Evolutionary conservation across 257 asterid genomes (phyloP).

Genomic region (Anisodus tanguticus): DNA sequence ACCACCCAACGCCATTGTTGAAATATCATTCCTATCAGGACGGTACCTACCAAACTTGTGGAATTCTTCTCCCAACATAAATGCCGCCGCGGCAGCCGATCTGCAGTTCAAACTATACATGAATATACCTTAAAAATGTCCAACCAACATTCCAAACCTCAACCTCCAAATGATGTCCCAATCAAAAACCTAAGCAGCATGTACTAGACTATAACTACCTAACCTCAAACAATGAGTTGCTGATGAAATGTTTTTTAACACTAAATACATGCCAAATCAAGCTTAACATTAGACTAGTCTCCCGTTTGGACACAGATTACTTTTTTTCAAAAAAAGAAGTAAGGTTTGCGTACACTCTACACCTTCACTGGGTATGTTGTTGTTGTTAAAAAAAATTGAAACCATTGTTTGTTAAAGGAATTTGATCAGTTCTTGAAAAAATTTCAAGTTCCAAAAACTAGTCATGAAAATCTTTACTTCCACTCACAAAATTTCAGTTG

Average conservation of each 20-base stretch:
- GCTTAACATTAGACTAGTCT: not conserved
- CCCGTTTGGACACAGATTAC: too few relatives aligned
- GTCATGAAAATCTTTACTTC: too few relatives aligned
- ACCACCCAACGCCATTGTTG: conserved; percentile 58
- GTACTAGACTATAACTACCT: not conserved
- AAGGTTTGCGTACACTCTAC: too few relatives aligned
- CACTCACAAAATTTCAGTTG: too few relatives aligned
- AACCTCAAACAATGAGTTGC: not conserved
- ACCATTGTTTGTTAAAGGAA: too few relatives aligned
- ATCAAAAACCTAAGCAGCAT: conserved; percentile 16
- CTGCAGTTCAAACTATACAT: conserved; percentile 33
- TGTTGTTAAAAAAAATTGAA: too few relatives aligned
- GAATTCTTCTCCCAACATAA: conserved; percentile 51
- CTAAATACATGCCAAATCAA: not conserved
- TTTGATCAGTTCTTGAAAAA: too few relatives aligned
- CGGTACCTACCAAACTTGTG: conserved; percentile 44
- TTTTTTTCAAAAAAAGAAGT: too few relatives aligned
- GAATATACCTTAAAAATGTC: conserved; percentile 15
- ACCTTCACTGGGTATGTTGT: too few relatives aligned
- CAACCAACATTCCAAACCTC: conserved; percentile 14
- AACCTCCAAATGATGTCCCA: conserved; percentile 6
- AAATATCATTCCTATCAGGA: conserved; percentile 54
- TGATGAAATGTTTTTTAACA: not conserved
- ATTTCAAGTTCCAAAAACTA: too few relatives aligned
- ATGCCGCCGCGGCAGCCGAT: conserved; percentile 45